Conservation (phyloP, 768 basidiomycete genomes). For the Pleurotus cornucopiae region DNA sequence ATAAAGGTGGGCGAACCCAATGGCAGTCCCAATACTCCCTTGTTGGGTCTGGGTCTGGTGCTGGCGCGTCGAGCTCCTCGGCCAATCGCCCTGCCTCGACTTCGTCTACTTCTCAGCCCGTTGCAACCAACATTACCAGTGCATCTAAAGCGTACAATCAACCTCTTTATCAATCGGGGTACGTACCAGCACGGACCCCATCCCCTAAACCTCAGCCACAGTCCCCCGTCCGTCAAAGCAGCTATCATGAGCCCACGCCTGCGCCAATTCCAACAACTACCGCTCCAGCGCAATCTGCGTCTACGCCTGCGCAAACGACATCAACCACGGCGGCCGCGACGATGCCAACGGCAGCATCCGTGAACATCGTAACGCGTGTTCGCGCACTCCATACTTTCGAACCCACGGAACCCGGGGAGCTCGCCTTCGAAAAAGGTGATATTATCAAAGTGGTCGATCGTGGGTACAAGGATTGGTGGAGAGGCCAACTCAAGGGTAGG, state of each 20-base stretch:
- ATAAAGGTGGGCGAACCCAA: conserved; percentile 73
- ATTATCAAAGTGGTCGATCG: conserved; percentile 93
- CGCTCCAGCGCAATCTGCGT: conserved; percentile 11
- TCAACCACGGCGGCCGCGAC: conserved; percentile 16
- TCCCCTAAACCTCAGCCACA: conserved; percentile 28
- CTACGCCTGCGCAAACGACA: conserved; percentile 11
- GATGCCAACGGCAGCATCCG: conserved; percentile 16
- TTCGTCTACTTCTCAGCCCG: conserved; percentile 14
- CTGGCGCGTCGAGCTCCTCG: neutral
- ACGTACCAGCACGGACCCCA: conserved; percentile 54
- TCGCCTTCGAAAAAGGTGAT: conserved; percentile 89
- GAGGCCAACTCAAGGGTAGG: conserved; percentile 83
- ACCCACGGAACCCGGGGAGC: conserved; percentile 83
- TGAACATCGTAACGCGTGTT: conserved; percentile 69
- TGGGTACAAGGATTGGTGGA: conserved; percentile 96
- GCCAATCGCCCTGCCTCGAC: conserved; percentile 13
- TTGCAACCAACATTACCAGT: conserved; percentile 13
- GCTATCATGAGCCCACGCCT: conserved; percentile 18
- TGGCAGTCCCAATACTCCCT: conserved; percentile 41
- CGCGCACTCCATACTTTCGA: conserved; percentile 87
- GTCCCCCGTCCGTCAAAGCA: conserved; percentile 20
- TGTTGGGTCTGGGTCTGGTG: conserved; percentile 21
- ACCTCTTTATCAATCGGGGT: conserved; percentile 46
- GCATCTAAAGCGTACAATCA: conserved; percentile 20
- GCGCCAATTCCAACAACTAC: conserved; percentile 3